A percentile compares a stretch with the other conserved stretches of the same genome.
Conservation (phyloP, 805 yeast species). For the Candida piceae region DNA sequence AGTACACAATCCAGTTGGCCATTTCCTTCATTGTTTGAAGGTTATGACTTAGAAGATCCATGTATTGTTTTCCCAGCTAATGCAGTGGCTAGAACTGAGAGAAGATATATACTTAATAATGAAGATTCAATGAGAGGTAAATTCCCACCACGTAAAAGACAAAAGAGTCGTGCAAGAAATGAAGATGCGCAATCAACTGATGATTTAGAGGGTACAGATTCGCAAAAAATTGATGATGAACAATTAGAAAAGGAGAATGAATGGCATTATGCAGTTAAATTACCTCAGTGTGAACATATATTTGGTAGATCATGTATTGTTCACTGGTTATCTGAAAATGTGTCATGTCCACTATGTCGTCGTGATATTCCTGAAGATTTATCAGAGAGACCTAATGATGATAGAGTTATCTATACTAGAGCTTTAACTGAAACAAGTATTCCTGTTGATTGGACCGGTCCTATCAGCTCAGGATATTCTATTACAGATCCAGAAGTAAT, state of each 20-base stretch:
- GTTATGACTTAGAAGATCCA: slow-evolving; percentile 23
- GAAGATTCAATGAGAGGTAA: slow-evolving; percentile 6
- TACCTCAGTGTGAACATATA: slow-evolving; percentile 73
- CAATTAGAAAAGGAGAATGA: slow-evolving; percentile 10
- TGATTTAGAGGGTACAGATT: too few relatives aligned
- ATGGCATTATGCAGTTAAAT: slow-evolving; percentile 56
- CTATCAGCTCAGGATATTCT: slow-evolving; percentile 13
- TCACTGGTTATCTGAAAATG: slow-evolving; percentile 69
- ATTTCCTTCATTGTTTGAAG: slow-evolving; percentile 15
- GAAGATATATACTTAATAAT: slow-evolving; percentile 7
- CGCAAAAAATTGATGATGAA: slow-evolving; percentile 8
- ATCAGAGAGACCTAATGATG: slow-evolving; percentile 10
- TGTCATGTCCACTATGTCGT: slow-evolving; percentile 84
- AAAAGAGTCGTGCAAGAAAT: too few relatives aligned
- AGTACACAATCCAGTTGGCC: not conserved
- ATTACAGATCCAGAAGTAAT: slow-evolving; percentile 24
- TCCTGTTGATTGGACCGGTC: slow-evolving; percentile 28
- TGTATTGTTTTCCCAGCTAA: slow-evolving; percentile 24
- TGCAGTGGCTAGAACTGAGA: slow-evolving; percentile 22
- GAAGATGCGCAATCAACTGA: too few relatives aligned
- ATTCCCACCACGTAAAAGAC: not conserved
- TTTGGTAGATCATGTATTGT: slow-evolving; percentile 78
- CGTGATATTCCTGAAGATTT: slow-evolving; percentile 34
- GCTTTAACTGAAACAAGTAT: slow-evolving; percentile 28
- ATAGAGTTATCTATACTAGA: slow-evolving; percentile 21